Percentiles rank a stretch among this genome's conserved stretches.
These are phyloP conservation scores for Aspergillus sp. DNA, from an alignment of 2,329 filamentous ascomycete genomes.

Conservation along the genomic window DNA sequence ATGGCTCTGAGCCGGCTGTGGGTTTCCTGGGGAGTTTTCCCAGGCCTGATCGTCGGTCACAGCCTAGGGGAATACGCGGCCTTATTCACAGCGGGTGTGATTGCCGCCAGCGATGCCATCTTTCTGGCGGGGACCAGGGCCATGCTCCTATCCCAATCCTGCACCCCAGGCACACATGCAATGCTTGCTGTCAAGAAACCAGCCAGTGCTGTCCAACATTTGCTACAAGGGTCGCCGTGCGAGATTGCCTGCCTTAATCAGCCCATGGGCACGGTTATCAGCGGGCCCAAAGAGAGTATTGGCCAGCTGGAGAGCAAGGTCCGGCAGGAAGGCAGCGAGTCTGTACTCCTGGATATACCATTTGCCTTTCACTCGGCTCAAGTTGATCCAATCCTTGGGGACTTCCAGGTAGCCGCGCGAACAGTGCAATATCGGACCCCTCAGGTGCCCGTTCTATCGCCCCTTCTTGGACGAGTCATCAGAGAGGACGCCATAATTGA, in stretches of 20 bases:
- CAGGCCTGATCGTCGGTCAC: slow-evolving; percentile 43
- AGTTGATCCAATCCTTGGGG: slow-evolving; percentile 46
- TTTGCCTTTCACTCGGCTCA: slow-evolving; percentile 50
- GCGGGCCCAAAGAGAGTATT: slow-evolving; percentile 37
- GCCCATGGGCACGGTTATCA: slow-evolving; percentile 45
- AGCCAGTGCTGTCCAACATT: slow-evolving; percentile 28
- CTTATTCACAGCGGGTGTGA: slow-evolving; percentile 34
- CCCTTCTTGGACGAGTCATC: slow-evolving; percentile 45
- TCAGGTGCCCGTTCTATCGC: slow-evolving; percentile 45
- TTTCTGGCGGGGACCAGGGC: slow-evolving; percentile 50
- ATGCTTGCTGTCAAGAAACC: slow-evolving; percentile 46
- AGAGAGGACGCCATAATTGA: slow-evolving; percentile 57
- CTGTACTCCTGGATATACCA: slow-evolving; percentile 42
- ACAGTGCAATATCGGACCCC: slow-evolving; percentile 41
- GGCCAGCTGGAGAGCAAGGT: slow-evolving; percentile 30
- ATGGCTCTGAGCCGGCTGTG: slow-evolving; percentile 40
- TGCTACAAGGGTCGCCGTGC: slow-evolving; percentile 28
- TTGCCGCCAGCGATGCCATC: slow-evolving; percentile 44
- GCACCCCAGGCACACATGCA: slow-evolving; percentile 36
- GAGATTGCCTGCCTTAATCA: slow-evolving; percentile 45
- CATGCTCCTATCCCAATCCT: slow-evolving; percentile 40
- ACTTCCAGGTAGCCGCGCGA: slow-evolving; percentile 38
- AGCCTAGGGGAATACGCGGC: slow-evolving; percentile 44
- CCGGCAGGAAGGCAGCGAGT: slow-evolving; percentile 38
- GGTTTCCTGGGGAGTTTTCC: slow-evolving; percentile 35